phyloP scores from a whole-genome alignment of 441 rosid genomes.

The Gossypium davidsonii region DNA sequence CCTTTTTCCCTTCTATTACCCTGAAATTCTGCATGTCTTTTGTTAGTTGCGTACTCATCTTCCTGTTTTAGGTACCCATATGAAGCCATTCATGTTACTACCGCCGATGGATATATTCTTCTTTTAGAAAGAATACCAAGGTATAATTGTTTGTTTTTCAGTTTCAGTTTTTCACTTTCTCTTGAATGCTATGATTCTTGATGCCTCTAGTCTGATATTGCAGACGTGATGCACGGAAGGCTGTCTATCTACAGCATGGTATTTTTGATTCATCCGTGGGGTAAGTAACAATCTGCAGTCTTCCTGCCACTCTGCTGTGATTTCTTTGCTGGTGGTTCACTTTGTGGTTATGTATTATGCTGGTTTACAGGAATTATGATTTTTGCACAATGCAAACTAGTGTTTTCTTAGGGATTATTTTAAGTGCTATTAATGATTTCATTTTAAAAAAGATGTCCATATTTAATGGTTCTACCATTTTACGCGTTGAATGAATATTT shows the following conservation, averaged over 20 bases:
- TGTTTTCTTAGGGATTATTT: not conserved
- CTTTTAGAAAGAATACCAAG: constrained; percentile 96
- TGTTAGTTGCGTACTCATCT: constrained; percentile 11
- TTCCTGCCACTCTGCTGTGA: not conserved
- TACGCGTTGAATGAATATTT: not conserved
- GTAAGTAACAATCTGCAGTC: constrained; percentile 35
- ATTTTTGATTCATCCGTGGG: constrained; percentile 92
- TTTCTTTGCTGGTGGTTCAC: not conserved
- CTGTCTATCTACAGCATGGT: constrained; percentile 91
- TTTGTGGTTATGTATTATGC: not conserved
- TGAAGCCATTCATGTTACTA: constrained; percentile 84
- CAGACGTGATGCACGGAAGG: constrained; percentile 90
- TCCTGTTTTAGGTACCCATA: constrained; percentile 68
- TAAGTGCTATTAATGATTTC: not conserved
- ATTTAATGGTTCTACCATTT: not conserved
- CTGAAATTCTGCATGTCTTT: not conserved
- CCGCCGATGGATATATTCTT: constrained; percentile 91
- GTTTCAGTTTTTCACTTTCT: constrained; percentile 7
- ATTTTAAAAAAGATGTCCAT: not conserved
- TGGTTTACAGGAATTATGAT: not conserved
- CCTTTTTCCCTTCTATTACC: not conserved
- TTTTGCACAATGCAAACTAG: not conserved
- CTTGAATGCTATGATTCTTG: constrained; percentile 22
- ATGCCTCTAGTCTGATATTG: constrained; percentile 23
- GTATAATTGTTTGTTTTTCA: constrained; percentile 32